These are phyloP conservation scores for Arxiozyma slooffiae DNA, from an alignment of 1,139 yeast genomes.

Conservation along the genomic window DNA sequence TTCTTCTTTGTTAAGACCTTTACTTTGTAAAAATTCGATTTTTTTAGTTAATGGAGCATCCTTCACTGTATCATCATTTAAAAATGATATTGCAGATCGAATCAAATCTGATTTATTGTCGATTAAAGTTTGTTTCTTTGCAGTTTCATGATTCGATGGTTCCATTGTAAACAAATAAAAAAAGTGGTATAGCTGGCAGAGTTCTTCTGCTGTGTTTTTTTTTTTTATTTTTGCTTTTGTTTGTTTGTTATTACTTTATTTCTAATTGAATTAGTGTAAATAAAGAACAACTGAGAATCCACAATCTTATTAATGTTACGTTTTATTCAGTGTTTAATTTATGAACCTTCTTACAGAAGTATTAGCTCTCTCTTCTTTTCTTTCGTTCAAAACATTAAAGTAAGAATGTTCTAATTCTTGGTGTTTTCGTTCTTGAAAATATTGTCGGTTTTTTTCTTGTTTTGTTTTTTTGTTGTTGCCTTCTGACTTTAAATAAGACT, in stretches of 20 bases:
- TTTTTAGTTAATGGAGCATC: constrained; percentile 73
- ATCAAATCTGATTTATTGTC: constrained; percentile 38
- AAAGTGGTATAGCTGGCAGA: background rate
- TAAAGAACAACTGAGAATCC: background rate
- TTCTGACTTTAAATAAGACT: too few relatives aligned
- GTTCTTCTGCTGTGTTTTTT: background rate
- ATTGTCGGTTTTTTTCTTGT: too few relatives aligned
- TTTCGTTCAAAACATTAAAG: too few relatives aligned
- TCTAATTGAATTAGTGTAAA: background rate
- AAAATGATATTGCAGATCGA: constrained; percentile 69
- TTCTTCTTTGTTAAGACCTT: constrained; percentile 72
- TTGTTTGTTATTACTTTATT: background rate
- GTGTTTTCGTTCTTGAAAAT: too few relatives aligned
- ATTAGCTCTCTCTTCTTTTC: background rate
- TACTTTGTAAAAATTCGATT: constrained; percentile 77
- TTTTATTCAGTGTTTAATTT: too few relatives aligned
- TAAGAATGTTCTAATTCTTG: background rate
- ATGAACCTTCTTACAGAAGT: background rate
- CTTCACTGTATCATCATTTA: constrained; percentile 66
- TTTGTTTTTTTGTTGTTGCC: too few relatives aligned
- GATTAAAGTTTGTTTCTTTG: background rate
- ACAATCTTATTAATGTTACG: background rate
- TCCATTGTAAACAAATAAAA: background rate
- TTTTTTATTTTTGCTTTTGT: too few relatives aligned
- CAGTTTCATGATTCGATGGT: background rate